These are phyloP conservation scores for Mimosa pudica DNA, from an alignment of 306 rosid species.

Conservation along the genomic window DNA sequence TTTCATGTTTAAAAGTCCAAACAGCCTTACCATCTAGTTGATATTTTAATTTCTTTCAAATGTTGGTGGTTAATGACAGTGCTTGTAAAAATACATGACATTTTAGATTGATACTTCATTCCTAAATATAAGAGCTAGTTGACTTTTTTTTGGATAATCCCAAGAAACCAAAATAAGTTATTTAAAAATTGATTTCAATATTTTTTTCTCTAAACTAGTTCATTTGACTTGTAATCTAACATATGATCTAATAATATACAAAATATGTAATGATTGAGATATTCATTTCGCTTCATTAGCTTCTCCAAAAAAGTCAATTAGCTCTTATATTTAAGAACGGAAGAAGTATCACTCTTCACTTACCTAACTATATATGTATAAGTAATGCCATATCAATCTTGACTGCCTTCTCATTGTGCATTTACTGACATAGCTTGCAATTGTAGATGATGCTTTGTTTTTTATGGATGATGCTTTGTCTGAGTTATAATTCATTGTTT, in stretches of 20 bases:
- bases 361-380: background rate
- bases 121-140: too few relatives aligned
- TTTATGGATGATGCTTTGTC: background rate
- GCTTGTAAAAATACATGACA: background rate
- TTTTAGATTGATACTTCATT: background rate
- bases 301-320: too few relatives aligned
- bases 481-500: background rate
- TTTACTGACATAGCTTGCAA: background rate
- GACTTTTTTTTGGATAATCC: too few relatives aligned
- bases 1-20: conserved; percentile 10
- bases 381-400: background rate
- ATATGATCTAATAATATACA: too few relatives aligned
- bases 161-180: too few relatives aligned
- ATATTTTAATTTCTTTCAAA: background rate
- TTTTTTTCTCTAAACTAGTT: too few relatives aligned
- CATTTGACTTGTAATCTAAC: too few relatives aligned
- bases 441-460: background rate
- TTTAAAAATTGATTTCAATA: too few relatives aligned
- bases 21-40: background rate
- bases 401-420: background rate
- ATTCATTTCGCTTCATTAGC: too few relatives aligned
- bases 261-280: too few relatives aligned
- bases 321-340: too few relatives aligned
- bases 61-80: background rate
- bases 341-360: background rate